Percentiles rank a stretch among this genome's conserved stretches.
Evolutionary conservation across 1,139 yeast genomes (phyloP).

Genomic region (Hansenula lynferdii): DNA sequence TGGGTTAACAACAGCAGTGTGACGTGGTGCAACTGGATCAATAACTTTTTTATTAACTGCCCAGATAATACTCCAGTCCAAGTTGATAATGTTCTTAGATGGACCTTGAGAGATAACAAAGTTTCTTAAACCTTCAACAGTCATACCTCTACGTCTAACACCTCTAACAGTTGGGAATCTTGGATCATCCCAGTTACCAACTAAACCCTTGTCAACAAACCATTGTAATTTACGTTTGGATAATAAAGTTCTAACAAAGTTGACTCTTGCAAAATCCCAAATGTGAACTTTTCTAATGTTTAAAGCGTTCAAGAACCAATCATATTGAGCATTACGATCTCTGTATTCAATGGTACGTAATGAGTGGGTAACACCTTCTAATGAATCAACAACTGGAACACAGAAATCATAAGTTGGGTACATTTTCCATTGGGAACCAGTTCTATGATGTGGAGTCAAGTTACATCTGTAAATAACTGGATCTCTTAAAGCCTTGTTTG

Average conservation of each 20-base stretch:
- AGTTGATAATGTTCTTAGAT: constrained; percentile 88
- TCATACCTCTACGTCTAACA: constrained; percentile 99
- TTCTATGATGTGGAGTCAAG: constrained; percentile 94
- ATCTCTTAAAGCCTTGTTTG: constrained; percentile 92
- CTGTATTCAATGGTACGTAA: constrained; percentile 96
- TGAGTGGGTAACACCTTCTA: constrained; percentile 97
- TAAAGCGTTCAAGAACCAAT: constrained; percentile 85
- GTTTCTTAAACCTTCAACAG: constrained; percentile 92
- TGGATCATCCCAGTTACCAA: constrained; percentile 96
- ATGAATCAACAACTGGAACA: constrained; percentile 90
- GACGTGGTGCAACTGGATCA: constrained; percentile 96
- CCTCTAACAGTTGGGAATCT: constrained; percentile 99
- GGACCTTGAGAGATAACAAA: constrained; percentile 96
- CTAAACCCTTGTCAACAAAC: constrained; percentile 90
- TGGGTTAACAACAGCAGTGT: constrained; percentile 71
- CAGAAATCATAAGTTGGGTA: constrained; percentile 99
- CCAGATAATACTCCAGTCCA: constrained; percentile 98
- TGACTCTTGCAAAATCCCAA: constrained; percentile 97
- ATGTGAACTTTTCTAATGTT: constrained; percentile 85
- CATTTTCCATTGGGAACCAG: constrained; percentile 87
- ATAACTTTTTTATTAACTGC: constrained; percentile 93
- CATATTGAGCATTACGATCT: constrained; percentile 96
- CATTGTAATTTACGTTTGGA: constrained; percentile 97
- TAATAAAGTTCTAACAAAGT: constrained; percentile 88
- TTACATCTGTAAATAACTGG: constrained; percentile 97